These are phyloP conservation scores for Candida stauntonica DNA, from an alignment of 805 yeast genomes.

Conservation along the genomic window DNA sequence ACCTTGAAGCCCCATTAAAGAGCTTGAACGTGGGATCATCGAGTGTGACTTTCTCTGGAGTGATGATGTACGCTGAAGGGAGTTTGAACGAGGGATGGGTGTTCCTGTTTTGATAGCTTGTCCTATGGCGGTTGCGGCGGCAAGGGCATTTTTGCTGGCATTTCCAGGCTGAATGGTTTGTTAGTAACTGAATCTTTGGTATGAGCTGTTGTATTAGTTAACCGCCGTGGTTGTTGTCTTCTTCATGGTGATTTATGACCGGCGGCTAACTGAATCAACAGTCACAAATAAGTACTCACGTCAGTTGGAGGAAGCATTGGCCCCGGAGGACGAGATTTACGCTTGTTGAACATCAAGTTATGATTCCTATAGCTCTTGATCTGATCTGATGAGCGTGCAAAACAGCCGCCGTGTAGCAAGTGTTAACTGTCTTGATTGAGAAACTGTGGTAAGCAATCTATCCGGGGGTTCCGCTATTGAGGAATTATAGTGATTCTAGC, in stretches of 20 bases:
- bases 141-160: constrained; percentile 49
- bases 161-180: constrained; percentile 19
- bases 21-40: constrained; percentile 16
- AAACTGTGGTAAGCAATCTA: too few species aligned
- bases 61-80: constrained; percentile 24
- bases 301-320: constrained; percentile 15
- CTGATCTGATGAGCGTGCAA: too few species aligned
- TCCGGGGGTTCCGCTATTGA: too few species aligned
- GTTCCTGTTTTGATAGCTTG: constrained; percentile 37
- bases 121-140: constrained; percentile 59
- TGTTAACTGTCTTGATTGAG: not conserved
- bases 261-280: too few species aligned
- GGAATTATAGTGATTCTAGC: too few species aligned
- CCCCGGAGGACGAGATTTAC: constrained; percentile 14
- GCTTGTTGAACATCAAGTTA: constrained; percentile 10
- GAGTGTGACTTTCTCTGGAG: constrained; percentile 16
- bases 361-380: too few species aligned
- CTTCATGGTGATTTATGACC: not conserved
- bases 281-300: constrained; percentile 7
- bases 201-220: not conserved
- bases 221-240: not conserved
- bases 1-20: constrained; percentile 23
- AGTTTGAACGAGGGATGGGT: constrained; percentile 28
- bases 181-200: not conserved
- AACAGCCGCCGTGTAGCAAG: not conserved